Base-by-base conservation (phyloP, 2,329 filamentous ascomycete genomes). In the Scedosporium boydii region DNA sequence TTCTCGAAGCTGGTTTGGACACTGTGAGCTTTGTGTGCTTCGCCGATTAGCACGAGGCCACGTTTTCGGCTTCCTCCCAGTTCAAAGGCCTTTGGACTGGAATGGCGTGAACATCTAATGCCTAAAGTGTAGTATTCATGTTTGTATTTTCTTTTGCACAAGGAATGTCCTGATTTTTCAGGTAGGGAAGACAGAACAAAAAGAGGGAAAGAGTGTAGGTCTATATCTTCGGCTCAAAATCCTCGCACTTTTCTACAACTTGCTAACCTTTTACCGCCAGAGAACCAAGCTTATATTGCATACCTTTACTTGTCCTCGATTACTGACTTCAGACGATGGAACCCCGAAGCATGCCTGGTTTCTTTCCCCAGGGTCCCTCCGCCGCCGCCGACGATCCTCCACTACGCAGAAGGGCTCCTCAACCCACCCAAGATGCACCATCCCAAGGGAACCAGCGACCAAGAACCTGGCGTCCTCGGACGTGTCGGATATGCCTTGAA, bases 401-500 rank as follows among this genome's bases (percentile, higher is more conserved):
- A 23, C 23, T 29, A 14, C 51, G 51, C 18, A 10, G 51, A 55
- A 18, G 51, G 23, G 21, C 51, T 3, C 21, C 21, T 55, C 12
- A 55, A 4, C 44, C 44, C 44, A 23, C 21, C 51, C 51, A 26
- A 29, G 51, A 55, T 23, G 23, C n/a, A 23, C 18, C 48, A 12
- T 14, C 18, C 12, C 58, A 60, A 60, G 27, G 23, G 23, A 56
- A 26, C 38, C 51, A 29, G 42, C 21, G 59, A 10, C 64, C 58
- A n/a, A 66, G 71, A 59, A 82, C 84, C 65, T 93, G 90, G 73
- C 83, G 84, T 44, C 82, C 89, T 27, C 83, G 91, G 66, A 89
- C 86, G 65, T 98, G 93, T 75, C 88, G 93, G 63, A 97, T 98
- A 66, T 98, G 93, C 72, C 80, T 96, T 48, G 93, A 97, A 56